Conservation (phyloP, 2,329 filamentous ascomycete genomes). For the Rhinocladiella mackenziei region DNA sequence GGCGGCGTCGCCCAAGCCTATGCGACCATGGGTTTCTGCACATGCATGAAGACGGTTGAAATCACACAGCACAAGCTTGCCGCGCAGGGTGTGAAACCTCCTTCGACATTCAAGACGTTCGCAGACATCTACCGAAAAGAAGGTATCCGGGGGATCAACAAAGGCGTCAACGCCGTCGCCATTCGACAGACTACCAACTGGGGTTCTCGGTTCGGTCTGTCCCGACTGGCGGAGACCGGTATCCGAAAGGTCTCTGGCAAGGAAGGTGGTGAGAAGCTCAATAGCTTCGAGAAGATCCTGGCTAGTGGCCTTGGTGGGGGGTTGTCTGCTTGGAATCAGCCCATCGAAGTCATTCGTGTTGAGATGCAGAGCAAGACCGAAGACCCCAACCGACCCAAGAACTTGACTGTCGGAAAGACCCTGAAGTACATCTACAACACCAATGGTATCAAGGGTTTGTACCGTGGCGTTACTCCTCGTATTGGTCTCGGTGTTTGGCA, state of each 20-base stretch:
- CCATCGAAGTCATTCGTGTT: constrained; percentile 98
- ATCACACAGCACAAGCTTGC: constrained; percentile 98
- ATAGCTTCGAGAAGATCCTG: constrained; percentile 78
- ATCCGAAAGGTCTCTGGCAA: constrained; percentile 79
- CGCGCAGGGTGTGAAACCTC: constrained; percentile 73
- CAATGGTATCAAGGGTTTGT: constrained; percentile 87
- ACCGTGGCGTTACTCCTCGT: constrained; percentile 90
- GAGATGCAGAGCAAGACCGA: constrained; percentile 99
- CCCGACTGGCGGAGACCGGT: constrained; percentile 81
- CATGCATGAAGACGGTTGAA: constrained; percentile 99
- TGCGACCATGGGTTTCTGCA: constrained; percentile 99
- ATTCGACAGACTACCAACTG: constrained; percentile 99
- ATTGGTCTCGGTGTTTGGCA: constrained; percentile 97
- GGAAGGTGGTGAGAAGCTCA: constrained; percentile 72
- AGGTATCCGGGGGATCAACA: constrained; percentile 94
- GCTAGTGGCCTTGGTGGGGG: constrained; percentile 87
- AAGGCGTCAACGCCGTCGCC: constrained; percentile 95
- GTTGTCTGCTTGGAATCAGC: constrained; percentile 97
- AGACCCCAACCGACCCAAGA: constrained; percentile 97
- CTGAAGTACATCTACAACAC: constrained; percentile 80
- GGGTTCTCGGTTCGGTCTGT: constrained; percentile 93
- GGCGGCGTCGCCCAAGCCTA: constrained; percentile 97
- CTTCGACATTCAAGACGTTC: constrained; percentile 90
- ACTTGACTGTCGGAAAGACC: constrained; percentile 89
- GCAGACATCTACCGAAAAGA: constrained; percentile 95